Base-by-base conservation (phyloP, 2,329 filamentous ascomycete genomes). In the Phoma sp. region DNA sequence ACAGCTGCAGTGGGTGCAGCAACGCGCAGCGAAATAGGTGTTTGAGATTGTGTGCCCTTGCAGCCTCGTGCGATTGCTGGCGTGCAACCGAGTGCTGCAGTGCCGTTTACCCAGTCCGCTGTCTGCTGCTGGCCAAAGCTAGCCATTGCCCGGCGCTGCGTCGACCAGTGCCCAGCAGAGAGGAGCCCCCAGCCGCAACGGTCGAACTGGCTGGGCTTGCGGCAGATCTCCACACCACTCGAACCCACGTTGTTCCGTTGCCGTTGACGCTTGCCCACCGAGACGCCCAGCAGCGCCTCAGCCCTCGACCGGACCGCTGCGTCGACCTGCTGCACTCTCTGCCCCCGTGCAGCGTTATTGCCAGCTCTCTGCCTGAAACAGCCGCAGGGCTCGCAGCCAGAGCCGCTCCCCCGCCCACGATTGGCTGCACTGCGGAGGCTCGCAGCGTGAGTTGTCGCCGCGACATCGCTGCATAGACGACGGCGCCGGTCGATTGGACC, bases 181-280 rank as follows among this genome's bases (percentile, higher is more conserved):
- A 48, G 34, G 18, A 38, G 38, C 33, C n/a, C 15, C 20, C 30
- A 30, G 30, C 38, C 38, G 49, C 49, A 47, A 23, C 42, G 49
- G 34, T 36, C 30, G 38, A 20, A 47, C 49, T 46, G 49, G 42
- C 47, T 42, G 40, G 48, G 29, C 42, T 18, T 23, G 42, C 49
- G 42, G 38, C 21, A 30, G 32, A 43, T 48, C 38, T 54, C 51
- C 51, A 40, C 51, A 54, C 47, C 39, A 45, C 30, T 48, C 51
- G 51, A 54, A 48, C 60, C 42, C 61, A 47, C 52, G 56, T 51
- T 49, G 47, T 42, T 36, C 53, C 55, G 49, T 56, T 42, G 40
- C 43, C 43, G 34, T 42, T 37, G 38, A 28, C 36, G 50, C 42
- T 51, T 32, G 42, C 47, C 42, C 42, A 43, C 39, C 30, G 47